Percentiles rank a stretch among this genome's conserved stretches.
phyloP scores from a whole-genome alignment of 2,329 filamentous ascomycete genomes.

The Talaromyces verruculosus region DNA sequence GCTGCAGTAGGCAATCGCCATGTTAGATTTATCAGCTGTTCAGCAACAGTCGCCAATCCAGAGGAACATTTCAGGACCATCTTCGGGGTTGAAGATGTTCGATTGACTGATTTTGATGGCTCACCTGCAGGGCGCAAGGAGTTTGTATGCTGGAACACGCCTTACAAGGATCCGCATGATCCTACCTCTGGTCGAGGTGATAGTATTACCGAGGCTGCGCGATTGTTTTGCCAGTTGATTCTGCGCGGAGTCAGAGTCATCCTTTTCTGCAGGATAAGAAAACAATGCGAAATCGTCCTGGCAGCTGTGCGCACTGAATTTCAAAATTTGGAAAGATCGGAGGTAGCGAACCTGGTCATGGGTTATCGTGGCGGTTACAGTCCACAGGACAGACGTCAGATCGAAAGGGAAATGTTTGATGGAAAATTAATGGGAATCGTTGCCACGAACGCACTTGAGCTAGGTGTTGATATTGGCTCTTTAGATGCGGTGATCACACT shows the following conservation, averaged over 20 bases:
- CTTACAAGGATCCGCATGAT: slow-evolving; percentile 84
- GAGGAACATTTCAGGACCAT: slow-evolving; percentile 87
- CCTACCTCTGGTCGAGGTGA: slow-evolving; percentile 82
- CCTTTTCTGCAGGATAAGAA: slow-evolving; percentile 84
- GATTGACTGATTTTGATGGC: slow-evolving; percentile 83
- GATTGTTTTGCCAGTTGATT: slow-evolving; percentile 85
- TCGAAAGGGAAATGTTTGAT: slow-evolving; percentile 96
- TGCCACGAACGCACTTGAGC: slow-evolving; percentile 86
- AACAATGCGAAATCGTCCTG: slow-evolving; percentile 82
- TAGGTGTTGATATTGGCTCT: slow-evolving; percentile 93
- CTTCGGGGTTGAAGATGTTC: slow-evolving; percentile 82
- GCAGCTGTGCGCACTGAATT: slow-evolving; percentile 78
- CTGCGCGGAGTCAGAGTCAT: slow-evolving; percentile 87
- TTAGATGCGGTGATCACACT: slow-evolving; percentile 91
- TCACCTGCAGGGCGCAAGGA: slow-evolving; percentile 91
- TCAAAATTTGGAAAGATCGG: slow-evolving; percentile 66
- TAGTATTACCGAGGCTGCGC: slow-evolving; percentile 79
- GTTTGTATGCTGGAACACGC: slow-evolving; percentile 97
- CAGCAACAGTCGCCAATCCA: slow-evolving; percentile 92
- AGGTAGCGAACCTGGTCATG: slow-evolving; percentile 81
- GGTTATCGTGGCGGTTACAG: slow-evolving; percentile 95
- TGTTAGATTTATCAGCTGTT: slow-evolving; percentile 92
- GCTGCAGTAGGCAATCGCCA: slow-evolving; percentile 82
- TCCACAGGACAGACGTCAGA: slow-evolving; percentile 79
- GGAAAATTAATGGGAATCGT: slow-evolving; percentile 91